phyloP scores from a whole-genome alignment of 2,329 filamentous ascomycete genomes.

The Coniochaeta ligniaria region DNA sequence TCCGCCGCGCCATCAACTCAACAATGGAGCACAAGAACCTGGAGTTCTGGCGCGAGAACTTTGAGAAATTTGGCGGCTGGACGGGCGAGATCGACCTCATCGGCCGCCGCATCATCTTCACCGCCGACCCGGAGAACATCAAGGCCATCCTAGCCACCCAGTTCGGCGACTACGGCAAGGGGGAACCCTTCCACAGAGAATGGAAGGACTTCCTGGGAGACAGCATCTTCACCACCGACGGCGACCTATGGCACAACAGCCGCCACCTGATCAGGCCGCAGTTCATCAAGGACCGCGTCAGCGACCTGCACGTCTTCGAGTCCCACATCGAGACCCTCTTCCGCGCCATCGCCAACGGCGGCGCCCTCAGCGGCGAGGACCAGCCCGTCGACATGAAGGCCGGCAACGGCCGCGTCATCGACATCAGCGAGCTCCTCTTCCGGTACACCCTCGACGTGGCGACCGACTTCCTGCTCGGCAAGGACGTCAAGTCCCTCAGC shows the following conservation, averaged over 20 bases:
- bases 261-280: conserved; percentile 80
- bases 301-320: conserved; percentile 77
- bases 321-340: conserved; percentile 69
- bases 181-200: conserved; percentile 63
- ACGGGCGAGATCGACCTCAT: conserved; percentile 55
- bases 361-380: conserved; percentile 48
- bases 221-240: conserved; percentile 76
- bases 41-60: conserved; percentile 51
- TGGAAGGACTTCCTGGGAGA: conserved; percentile 72
- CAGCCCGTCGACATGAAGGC: conserved; percentile 56
- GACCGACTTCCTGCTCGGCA: conserved; percentile 79
- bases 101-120: conserved; percentile 60
- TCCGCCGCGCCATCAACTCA: conserved; percentile 47
- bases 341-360: conserved; percentile 53
- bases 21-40: conserved; percentile 48
- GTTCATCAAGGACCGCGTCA: conserved; percentile 78
- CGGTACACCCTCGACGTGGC: conserved; percentile 78
- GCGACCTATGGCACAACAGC: conserved; percentile 68
- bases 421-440: conserved; percentile 74
- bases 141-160: conserved; percentile 86
- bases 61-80: conserved; percentile 36
- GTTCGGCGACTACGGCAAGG: conserved; percentile 81
- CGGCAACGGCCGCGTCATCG: conserved; percentile 56
- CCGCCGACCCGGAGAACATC: conserved; percentile 80
- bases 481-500: conserved; percentile 58